Percentiles rank a stretch among this genome's conserved stretches.
Evolutionary conservation across 257 asterid genomes (phyloP).

Genomic region (Nicotiana tabacum): DNA sequence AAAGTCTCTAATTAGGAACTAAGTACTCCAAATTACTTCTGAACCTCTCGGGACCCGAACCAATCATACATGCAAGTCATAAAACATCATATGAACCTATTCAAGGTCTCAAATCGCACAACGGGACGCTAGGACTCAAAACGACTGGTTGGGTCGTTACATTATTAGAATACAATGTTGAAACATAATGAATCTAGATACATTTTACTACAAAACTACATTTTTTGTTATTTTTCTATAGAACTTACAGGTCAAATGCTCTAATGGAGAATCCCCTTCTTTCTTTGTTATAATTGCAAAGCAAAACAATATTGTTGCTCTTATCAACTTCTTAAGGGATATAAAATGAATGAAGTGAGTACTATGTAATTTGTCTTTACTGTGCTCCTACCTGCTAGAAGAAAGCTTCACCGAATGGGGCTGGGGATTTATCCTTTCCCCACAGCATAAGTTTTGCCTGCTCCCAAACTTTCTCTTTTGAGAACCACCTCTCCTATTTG

Average conservation of each 20-base stretch:
- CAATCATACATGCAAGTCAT: too few relatives aligned
- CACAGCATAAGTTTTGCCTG: not conserved
- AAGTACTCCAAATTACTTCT: too few relatives aligned
- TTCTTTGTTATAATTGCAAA: not conserved
- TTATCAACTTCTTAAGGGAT: not conserved
- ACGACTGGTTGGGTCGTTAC: too few relatives aligned
- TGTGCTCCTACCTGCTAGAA: not conserved
- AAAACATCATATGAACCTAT: too few relatives aligned
- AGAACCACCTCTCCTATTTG: not conserved
- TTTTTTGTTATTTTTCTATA: not conserved
- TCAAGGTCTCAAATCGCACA: too few relatives aligned
- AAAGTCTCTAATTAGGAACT: too few relatives aligned
- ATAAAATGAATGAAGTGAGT: slow-evolving; percentile 4
- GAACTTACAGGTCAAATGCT: not conserved
- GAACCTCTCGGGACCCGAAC: too few relatives aligned
- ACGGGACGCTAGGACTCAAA: too few relatives aligned
- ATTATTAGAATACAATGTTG: not conserved
- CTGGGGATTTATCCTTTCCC: not conserved
- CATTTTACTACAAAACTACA: not conserved
- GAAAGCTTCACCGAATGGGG: not conserved
- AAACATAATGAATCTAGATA: not conserved
- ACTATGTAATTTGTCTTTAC: not conserved
- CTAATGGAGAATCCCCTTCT: not conserved
- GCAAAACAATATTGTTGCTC: not conserved
- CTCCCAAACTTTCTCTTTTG: not conserved